Conservation (phyloP, 1,284 basidiomycete species). For the Ustilago trichophora region DNA sequence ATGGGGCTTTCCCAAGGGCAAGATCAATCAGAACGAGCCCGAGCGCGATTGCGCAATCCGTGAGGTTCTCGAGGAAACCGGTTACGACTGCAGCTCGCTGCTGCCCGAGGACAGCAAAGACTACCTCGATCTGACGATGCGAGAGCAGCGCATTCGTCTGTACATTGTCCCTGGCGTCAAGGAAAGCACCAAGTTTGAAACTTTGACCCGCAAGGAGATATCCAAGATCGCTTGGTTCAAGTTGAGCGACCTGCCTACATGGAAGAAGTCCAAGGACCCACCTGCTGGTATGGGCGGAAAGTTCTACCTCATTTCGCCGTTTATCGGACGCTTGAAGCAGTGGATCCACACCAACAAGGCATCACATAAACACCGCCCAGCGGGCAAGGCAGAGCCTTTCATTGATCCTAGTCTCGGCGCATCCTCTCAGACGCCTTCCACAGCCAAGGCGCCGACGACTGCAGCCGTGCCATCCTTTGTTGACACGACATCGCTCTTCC, state of each 20-base stretch:
- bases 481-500: slow-evolving; percentile 39
- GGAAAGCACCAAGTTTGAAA: slow-evolving; percentile 88
- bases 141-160: slow-evolving; percentile 86
- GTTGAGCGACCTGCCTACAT: slow-evolving; percentile 88
- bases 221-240: slow-evolving; percentile 99
- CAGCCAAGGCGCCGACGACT: slow-evolving; percentile 8
- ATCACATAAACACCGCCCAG: slow-evolving; percentile 40
- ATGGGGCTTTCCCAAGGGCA: slow-evolving; percentile 98
- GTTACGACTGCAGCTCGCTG: slow-evolving; percentile 58
- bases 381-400: slow-evolving; percentile 5
- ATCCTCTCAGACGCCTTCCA: slow-evolving; percentile 7
- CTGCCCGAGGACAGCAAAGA: slow-evolving; percentile 67
- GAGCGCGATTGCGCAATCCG: slow-evolving; percentile 68
- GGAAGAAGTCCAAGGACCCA: slow-evolving; percentile 80
- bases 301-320: slow-evolving; percentile 95
- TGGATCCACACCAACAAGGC: slow-evolving; percentile 63
- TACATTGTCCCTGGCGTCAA: slow-evolving; percentile 91
- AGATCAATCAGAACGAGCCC: slow-evolving; percentile 89
- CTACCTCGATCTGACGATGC: slow-evolving; percentile 86
- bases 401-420: slow-evolving; percentile 10
- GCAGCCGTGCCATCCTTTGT: slow-evolving; percentile 32
- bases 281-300: slow-evolving; percentile 71
- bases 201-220: slow-evolving; percentile 96
- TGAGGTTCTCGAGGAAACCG: slow-evolving; percentile 70
- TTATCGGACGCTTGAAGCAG: slow-evolving; percentile 72